Base-by-base conservation (phyloP, 176 grass and related monocot species). In the Raddia guianensis region DNA sequence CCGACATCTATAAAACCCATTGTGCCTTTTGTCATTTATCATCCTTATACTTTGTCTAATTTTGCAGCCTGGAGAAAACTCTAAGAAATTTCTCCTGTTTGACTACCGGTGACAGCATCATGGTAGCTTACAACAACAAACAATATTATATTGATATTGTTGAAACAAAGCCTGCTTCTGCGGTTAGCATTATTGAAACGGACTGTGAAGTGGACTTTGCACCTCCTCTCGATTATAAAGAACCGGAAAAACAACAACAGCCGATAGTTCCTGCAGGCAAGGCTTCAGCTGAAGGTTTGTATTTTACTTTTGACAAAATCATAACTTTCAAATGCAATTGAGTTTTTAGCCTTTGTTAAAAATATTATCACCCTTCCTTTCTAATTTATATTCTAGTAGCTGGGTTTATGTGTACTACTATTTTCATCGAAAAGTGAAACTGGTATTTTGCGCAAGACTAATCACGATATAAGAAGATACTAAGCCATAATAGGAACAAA, bases 201-300 rank as follows among this genome's bases (percentile, higher is more conserved):
- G 95, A 98, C 76, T 98, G 92, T 72, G 95, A 98, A 69, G 95
- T 93, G 49, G 95, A 98, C 55, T 98, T 98, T 84, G 92, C 92
- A 79, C 92, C 90, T 80, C 92, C 95, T 19, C 95, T 98, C 18
- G 92, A 98, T 75, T 95, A 93, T 27, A 91, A 89, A 84, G 92
- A 86, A 72, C 90, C 90, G 69, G 86, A 91, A 85, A 91, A 80
- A 52, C 70, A 10, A 14, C 83, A 82, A 32, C 80, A 73, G 46
- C 53, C 52, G 62, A 45, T 74, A 48, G 63, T 84, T 74, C 77
- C 88, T 70, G 8, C 80, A 67, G 70, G 37, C 77, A 89, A 93
- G 35, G 50, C 78, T 51, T 50, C 70, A 52, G 69, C 70, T 72
- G 80, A 94, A 93, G 95, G 95, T 97, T 11, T 86, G 73, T 61